Conservation (phyloP, 208 protist species). For the Acanthamoeba lenticulata region DNA sequence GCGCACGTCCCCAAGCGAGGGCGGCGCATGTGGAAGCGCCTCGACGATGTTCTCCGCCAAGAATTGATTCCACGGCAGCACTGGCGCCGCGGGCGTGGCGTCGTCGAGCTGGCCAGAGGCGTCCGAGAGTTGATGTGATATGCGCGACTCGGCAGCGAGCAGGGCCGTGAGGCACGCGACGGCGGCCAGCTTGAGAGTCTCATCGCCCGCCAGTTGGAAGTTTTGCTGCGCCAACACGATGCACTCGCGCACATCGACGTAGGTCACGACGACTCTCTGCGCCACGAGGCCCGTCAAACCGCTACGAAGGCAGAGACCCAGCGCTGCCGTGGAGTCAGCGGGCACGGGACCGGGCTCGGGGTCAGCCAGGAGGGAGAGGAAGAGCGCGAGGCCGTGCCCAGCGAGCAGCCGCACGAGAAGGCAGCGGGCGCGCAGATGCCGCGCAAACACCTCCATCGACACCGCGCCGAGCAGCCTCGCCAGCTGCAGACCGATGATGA, state of each 20-base stretch:
- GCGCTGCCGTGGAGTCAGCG: no score
- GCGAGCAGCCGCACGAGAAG: not conserved
- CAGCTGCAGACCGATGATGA: not conserved
- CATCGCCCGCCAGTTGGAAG: not conserved
- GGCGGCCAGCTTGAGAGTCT: not conserved
- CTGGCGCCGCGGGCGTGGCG: no score
- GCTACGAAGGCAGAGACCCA: not conserved
- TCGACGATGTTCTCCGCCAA: not conserved
- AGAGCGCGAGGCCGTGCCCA: not conserved
- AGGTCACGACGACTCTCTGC: not conserved
- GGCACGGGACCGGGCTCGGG: not conserved
- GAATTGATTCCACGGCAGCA: not conserved
- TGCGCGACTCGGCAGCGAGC: not conserved
- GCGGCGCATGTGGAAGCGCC: not conserved
- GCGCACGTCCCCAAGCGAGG: not conserved
- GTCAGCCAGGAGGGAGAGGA: not conserved
- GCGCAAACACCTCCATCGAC: not conserved
- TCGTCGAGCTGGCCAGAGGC: not conserved
- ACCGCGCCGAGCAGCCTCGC: not conserved
- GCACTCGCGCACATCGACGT: not conserved
- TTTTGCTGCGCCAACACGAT: not conserved
- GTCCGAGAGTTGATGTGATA: not conserved
- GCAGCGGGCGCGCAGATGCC: not conserved
- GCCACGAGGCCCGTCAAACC: not conserved
- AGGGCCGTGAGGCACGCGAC: not conserved